Conservation (phyloP, 1,284 basidiomycete genomes). For the Ceratobasidium sp. region DNA sequence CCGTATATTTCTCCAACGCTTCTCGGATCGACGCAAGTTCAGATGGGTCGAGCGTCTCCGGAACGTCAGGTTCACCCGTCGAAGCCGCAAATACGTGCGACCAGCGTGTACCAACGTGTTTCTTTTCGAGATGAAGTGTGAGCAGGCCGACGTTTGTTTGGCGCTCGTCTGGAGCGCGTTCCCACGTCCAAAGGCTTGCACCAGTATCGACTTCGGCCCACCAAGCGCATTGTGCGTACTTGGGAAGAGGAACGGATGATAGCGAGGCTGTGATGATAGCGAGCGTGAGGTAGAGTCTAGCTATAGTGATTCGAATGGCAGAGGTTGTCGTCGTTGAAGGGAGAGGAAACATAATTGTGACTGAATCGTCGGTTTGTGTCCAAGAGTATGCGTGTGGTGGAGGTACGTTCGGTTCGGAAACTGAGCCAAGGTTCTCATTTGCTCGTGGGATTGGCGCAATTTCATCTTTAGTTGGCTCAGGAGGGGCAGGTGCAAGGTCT, state of each 20-base stretch:
- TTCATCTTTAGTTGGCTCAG: slow-evolving; percentile 73
- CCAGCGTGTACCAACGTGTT: slow-evolving; percentile 85
- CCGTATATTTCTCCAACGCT: slow-evolving; percentile 86
- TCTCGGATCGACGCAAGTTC: slow-evolving; percentile 84
- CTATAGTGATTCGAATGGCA: slow-evolving; percentile 76
- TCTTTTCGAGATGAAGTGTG: slow-evolving; percentile 87
- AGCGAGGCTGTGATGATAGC: slow-evolving; percentile 62
- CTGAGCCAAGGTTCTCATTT: slow-evolving; percentile 66
- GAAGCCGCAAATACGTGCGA: slow-evolving; percentile 77
- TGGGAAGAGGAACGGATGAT: slow-evolving; percentile 63
- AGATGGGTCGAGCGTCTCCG: slow-evolving; percentile 89
- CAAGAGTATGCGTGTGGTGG: slow-evolving; percentile 81
- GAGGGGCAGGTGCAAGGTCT: slow-evolving; percentile 57
- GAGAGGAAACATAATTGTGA: slow-evolving; percentile 86
- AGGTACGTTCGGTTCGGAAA: slow-evolving; percentile 56
- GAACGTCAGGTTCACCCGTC: slow-evolving; percentile 75
- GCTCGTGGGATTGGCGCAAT: slow-evolving; percentile 74
- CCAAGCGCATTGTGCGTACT: slow-evolving; percentile 72
- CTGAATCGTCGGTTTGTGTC: slow-evolving; percentile 86
- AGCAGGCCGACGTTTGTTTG: slow-evolving; percentile 66
- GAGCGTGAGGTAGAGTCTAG: slow-evolving; percentile 73
- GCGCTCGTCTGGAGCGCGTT: slow-evolving; percentile 58
- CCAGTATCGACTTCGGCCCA: slow-evolving; percentile 82
- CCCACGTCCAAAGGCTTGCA: slow-evolving; percentile 90
- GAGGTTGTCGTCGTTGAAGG: slow-evolving; percentile 75